Evolutionary conservation across 495 filamentous ascomycete genomes (phyloP).

Genomic region (Penicillium herquei): DNA sequence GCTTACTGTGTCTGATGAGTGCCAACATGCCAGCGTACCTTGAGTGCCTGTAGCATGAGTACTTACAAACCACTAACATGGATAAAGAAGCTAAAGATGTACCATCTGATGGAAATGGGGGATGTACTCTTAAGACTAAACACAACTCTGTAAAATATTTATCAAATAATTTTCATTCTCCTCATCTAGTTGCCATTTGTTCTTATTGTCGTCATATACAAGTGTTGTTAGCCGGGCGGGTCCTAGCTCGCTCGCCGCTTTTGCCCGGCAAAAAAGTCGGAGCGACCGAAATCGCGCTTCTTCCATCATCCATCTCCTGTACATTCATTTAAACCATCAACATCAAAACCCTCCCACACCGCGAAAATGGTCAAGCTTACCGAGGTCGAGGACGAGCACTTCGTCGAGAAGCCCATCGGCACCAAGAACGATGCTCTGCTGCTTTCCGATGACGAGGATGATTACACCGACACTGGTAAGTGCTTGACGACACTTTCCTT

Average conservation of each 20-base stretch:
- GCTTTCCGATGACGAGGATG: slow-evolving; percentile 76
- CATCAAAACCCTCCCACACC: slow-evolving; percentile 16
- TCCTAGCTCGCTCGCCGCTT: slow-evolving; percentile 35
- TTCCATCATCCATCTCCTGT: slow-evolving; percentile 27
- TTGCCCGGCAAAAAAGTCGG: slow-evolving; percentile 49
- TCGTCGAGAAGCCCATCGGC: slow-evolving; percentile 68
- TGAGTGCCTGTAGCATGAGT: too few relatives aligned
- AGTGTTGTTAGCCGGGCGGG: slow-evolving; percentile 8
- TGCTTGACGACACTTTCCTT: slow-evolving; percentile 14
- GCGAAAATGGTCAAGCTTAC: slow-evolving; percentile 90
- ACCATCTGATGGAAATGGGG: slow-evolving; percentile 10
- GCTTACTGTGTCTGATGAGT: not conserved
- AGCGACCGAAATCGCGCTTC: slow-evolving; percentile 28
- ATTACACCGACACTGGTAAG: slow-evolving; percentile 87
- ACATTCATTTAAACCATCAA: slow-evolving; percentile 15
- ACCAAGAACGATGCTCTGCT: slow-evolving; percentile 47
- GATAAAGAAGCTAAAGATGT: slow-evolving; percentile 2
- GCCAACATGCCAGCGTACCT: not conserved
- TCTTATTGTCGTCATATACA: not conserved
- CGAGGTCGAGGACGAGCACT: slow-evolving; percentile 95
- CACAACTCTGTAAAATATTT: slow-evolving; percentile 26
- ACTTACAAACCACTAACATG: not conserved
- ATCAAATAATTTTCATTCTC: slow-evolving; percentile 3
- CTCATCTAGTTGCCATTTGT: not conserved
- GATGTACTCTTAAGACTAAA: slow-evolving; percentile 16